phyloP scores from a whole-genome alignment of 768 basidiomycete species.

The Lactarius sp. region DNA sequence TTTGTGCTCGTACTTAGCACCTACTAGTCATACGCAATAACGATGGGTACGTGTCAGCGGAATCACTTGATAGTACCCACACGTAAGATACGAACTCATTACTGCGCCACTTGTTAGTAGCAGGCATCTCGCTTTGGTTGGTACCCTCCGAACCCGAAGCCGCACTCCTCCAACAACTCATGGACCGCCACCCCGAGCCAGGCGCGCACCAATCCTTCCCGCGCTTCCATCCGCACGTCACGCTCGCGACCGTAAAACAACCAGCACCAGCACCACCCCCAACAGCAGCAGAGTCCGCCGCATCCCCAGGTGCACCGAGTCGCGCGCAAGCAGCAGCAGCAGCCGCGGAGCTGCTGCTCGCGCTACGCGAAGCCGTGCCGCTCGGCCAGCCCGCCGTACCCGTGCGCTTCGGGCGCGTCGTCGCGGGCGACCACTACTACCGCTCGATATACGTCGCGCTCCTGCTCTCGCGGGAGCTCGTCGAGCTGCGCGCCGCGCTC shows the following conservation, averaged over 20 bases:
- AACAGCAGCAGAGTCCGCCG: not conserved
- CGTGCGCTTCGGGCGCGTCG: constrained; percentile 49
- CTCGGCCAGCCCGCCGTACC: constrained; percentile 33
- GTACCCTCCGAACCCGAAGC: constrained; percentile 49
- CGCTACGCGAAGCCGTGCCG: constrained; percentile 41
- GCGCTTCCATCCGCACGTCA: constrained; percentile 63
- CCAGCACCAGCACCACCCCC: constrained; percentile 22
- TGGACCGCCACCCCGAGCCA: constrained; percentile 37
- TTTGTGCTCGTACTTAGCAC: no score
- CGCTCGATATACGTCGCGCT: constrained; percentile 63
- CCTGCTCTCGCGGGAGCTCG: constrained; percentile 41
- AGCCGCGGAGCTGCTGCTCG: constrained; percentile 26
- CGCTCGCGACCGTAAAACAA: constrained; percentile 46
- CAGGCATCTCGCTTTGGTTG: constrained; percentile 67
- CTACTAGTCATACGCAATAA: not conserved
- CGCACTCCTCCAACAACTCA: constrained; percentile 41
- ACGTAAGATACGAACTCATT: not conserved
- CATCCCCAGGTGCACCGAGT: not conserved
- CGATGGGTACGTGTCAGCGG: constrained; percentile 10
- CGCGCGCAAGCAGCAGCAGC: not conserved
- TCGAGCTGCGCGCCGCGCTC: constrained; percentile 45
- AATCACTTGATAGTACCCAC: not conserved
- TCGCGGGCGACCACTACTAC: constrained; percentile 59
- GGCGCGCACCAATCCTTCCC: constrained; percentile 49
- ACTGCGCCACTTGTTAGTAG: not conserved